Percentiles rank a stretch among this genome's conserved stretches.
Evolutionary conservation across 495 filamentous ascomycete species (phyloP).

Genomic region (Penicillium argentinense): DNA sequence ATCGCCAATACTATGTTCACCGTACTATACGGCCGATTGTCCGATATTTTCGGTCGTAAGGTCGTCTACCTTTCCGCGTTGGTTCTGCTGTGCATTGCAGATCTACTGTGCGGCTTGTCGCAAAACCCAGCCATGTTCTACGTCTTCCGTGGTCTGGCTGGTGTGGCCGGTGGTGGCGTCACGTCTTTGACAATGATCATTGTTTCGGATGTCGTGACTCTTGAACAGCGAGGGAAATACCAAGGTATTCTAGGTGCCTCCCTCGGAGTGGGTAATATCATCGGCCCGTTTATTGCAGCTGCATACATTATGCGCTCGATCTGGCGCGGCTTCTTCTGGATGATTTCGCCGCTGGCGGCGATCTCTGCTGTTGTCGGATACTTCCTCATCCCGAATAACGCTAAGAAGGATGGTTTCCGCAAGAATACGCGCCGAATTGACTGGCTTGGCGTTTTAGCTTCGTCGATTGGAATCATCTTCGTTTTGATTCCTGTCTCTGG

Average conservation of each 20-base stretch:
- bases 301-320: constrained; percentile 44
- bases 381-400: constrained; percentile 44
- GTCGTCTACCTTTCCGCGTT: constrained; percentile 49
- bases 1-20: constrained; percentile 72
- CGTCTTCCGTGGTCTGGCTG: constrained; percentile 54
- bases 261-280: constrained; percentile 43
- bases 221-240: constrained; percentile 47
- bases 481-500: constrained; percentile 63
- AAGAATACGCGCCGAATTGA: constrained; percentile 56
- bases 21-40: constrained; percentile 59
- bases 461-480: constrained; percentile 54
- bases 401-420: constrained; percentile 31
- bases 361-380: constrained; percentile 41
- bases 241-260: constrained; percentile 46
- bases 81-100: constrained; percentile 50
- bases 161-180: constrained; percentile 53
- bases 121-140: constrained; percentile 53
- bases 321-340: constrained; percentile 52
- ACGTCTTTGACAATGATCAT: constrained; percentile 53
- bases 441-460: constrained; percentile 51
- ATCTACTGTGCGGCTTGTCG: constrained; percentile 53
- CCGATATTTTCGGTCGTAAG: constrained; percentile 60
- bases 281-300: constrained; percentile 46
- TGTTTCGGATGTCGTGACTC: constrained; percentile 49
- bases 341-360: constrained; percentile 42